Evolutionary conservation across 805 yeast genomes (phyloP), one percentile per base, ranked within the genome.

Genomic region (Kregervanrija pseudodelftensis): DNA sequence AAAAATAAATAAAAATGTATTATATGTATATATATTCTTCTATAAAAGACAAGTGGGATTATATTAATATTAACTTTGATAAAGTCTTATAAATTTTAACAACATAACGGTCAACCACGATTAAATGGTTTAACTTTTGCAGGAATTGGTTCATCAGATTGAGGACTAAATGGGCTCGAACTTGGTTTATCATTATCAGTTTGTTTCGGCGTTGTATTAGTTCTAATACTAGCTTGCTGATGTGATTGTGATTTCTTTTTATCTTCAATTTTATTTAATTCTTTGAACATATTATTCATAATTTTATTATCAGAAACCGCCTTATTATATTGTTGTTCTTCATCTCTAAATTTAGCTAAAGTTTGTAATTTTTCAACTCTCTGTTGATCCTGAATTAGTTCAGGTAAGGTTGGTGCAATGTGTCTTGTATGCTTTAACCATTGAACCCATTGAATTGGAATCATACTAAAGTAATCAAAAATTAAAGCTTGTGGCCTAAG

Each of bases 401-500:
- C 95, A 34, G 72, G 67, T 15, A 86, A 54, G 0, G 80, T 68
- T 0, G 95, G 95, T 7, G 80, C 71, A 2, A 63, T 57, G 1
- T 67, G 62, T 41, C 93, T 69, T 2, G 85, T 79, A 52, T 76
- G 68, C 43, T 91, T 63, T 15, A 87, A 70, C 95, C 95, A 86
- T 58, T 82, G 90, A 34, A 76, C 67, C 95, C 95, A 86, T 55
- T 79, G 87, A 12, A 88, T 77, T 13, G 80, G 80, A 3, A 73
- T 77, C 13, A 78, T 76, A 7, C 69, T 60, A 51, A 77, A 79
- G 50, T 82, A 81, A 49, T 81, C 84, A 7, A 74, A 76, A 38
- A 76, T 69, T 56, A 73, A 75, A 4, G 69, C 58, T 44, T 70
- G 68, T 37, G 69, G 67, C 34, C 65, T 61, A 36, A 64, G 59